Base-by-base conservation (phyloP, 352 stramenopile genomes). In the Phytophthora gonapodyides region DNA sequence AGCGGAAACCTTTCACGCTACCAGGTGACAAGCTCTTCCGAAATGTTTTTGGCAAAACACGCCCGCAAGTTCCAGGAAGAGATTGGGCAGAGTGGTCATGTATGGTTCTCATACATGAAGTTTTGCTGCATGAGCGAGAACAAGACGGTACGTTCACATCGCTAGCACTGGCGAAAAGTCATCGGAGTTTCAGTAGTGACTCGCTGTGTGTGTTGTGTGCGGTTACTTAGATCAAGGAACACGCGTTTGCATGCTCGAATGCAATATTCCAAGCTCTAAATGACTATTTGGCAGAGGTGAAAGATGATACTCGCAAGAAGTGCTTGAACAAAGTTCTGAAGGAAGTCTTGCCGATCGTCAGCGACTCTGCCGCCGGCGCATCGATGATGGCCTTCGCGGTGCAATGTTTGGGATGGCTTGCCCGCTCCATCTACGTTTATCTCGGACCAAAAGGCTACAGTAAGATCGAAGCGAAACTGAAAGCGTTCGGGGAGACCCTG, bases 391-490 rank as follows among this genome's bases (percentile, higher is more conserved):
- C 76, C 9, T 89, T 92, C 33, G 71, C 75, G n/a, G 55, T 94
- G 24, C 71, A 84, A 52, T 76, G 72, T 7, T 48, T 94, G 0
- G 74, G 76, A 2, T 78, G 67, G 30, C 53, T 93, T 34, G 55
- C 82, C 15, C 19, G 51, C 11, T 73, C 78, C 5, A 78, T 90
- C 11, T 52, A 75, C 21, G 7, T 73, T 5, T 91, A 85, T 64
- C 70, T 94, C 15, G 80, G 76, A 2, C 54, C 66, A 16, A 74
- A 61, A 37, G 76, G 67, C 9, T 81, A 85, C 38, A 9, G 64
- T 4, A 93, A 93, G 51, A 89, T 94, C 24, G 79, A 92, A 65
- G 71, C 78, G 7, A 76, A 74, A n/a, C 54, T 94, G 30, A 77
- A 74, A 48, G 79, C 71, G 38, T 91, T 84, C 65, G 82, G 85